Conservation (phyloP, 495 filamentous ascomycete genomes). For the Tuber magnatum region DNA sequence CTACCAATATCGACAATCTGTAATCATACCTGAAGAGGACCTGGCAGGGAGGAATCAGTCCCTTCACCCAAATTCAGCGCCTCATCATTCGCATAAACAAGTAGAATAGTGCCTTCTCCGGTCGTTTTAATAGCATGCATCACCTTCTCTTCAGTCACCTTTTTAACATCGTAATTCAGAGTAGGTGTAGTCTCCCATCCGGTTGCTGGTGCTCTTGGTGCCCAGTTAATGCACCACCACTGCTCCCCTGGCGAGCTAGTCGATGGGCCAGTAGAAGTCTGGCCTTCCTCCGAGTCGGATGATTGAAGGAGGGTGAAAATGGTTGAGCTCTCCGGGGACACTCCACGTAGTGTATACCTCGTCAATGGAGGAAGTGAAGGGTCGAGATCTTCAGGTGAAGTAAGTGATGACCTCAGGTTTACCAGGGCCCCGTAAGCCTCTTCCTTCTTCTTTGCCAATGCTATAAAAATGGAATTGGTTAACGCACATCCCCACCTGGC, state of each 20-base stretch:
- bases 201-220: conserved; percentile 22
- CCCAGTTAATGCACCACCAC: conserved; percentile 43
- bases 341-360: conserved; percentile 33
- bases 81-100: conserved; percentile 43
- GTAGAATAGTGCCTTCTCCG: conserved; percentile 36
- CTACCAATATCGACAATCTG: not conserved
- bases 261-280: conserved; percentile 14
- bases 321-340: conserved; percentile 28
- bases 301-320: conserved; percentile 27
- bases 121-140: conserved; percentile 40
- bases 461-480: not conserved
- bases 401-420: conserved; percentile 30
- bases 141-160: conserved; percentile 42
- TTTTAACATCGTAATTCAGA: conserved; percentile 33
- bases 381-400: conserved; percentile 33
- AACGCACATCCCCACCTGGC: not conserved
- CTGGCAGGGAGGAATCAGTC: conserved; percentile 32
- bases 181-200: conserved; percentile 36
- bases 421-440: conserved; percentile 27
- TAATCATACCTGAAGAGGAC: conserved; percentile 40
- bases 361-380: conserved; percentile 23
- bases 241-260: conserved; percentile 33
- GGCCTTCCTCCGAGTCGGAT: conserved; percentile 31
- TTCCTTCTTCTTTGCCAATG: conserved; percentile 18
- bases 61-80: conserved; percentile 35